Base-by-base conservation (phyloP, 805 yeast species). In the Cephaloascus albidus region DNA sequence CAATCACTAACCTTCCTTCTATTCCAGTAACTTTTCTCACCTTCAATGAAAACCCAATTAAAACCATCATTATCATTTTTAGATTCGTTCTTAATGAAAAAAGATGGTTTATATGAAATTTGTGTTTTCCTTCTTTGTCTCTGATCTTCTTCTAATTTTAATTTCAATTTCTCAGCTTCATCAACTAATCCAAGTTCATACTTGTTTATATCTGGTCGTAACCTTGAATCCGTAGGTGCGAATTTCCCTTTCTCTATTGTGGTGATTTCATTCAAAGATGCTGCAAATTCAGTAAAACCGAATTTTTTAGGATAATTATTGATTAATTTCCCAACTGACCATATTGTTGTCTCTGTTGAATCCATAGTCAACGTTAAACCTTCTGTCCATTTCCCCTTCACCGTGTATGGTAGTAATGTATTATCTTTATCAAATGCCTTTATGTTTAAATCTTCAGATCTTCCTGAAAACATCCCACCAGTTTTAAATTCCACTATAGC, bases 371-470 rank as follows among this genome's bases (percentile, higher is more conserved):
- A 63, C 3, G 61, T 58, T 39, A 88, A 57, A 2, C 71, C 61
- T 28, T 80, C 78, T 0, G 96, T 87, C 98, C 98, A 93, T 42
- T 79, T 81, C 14, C 98, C 98, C 17, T 49, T 49, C n/a, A 77
- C 73, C 10, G 55, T 44, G 19, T 78, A 65, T 3, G 64, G 51
- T 30, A 62, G 59, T 46, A 56, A 50, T 27, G 58, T 57, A 46
- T 62, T 64, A 8, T 55, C 45, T 3, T 56, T 44, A 37, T 65
- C 70, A 36, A 52, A 63, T 0, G 74, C 73, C 38, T 57, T 61
- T 31, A 81, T 69, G 15, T 57, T 58, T 41, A 76, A 55, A 23
- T 68, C 80, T 57, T 93, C 98, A 1, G 90, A 78, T 47, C 97
- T 74, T 3, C 73, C 73, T 43, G 89, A 77, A 60, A 93, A 89